phyloP scores from a whole-genome alignment of 2,329 filamentous ascomycete species.

The Colletotrichum navitas region DNA sequence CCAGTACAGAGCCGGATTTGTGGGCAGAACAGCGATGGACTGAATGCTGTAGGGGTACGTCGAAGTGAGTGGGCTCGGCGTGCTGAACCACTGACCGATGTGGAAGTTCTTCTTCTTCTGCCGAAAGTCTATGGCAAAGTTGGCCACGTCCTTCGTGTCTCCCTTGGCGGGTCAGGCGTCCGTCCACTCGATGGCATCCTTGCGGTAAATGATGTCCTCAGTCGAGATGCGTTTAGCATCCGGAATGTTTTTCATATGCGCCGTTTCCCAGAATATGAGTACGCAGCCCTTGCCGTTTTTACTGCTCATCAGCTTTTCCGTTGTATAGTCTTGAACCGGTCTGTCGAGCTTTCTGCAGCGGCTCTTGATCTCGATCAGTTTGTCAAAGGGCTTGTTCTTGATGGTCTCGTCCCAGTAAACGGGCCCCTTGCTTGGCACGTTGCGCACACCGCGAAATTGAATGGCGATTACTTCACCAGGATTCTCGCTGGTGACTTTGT shows the following conservation, averaged over 20 bases:
- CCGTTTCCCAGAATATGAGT: slow-evolving; percentile 48
- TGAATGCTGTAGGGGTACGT: slow-evolving; percentile 46
- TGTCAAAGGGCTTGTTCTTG: slow-evolving; percentile 57
- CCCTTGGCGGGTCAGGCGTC: slow-evolving; percentile 51
- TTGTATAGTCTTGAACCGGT: slow-evolving; percentile 45
- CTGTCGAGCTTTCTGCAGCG: slow-evolving; percentile 50
- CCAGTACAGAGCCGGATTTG: slow-evolving; percentile 53
- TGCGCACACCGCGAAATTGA: slow-evolving; percentile 58
- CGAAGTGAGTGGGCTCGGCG: slow-evolving; percentile 46
- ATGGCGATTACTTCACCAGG: slow-evolving; percentile 61
- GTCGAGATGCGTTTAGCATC: slow-evolving; percentile 42
- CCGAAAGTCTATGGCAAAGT: slow-evolving; percentile 30
- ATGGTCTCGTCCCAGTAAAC: slow-evolving; percentile 54
- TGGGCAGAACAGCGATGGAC: slow-evolving; percentile 49
- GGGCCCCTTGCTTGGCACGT: slow-evolving; percentile 46
- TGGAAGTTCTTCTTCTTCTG: slow-evolving; percentile 44
- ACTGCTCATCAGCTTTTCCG: slow-evolving; percentile 48
- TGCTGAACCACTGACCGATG: slow-evolving; percentile 51
- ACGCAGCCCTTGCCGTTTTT: slow-evolving; percentile 52
- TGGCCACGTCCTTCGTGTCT: slow-evolving; percentile 46
- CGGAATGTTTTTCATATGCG: slow-evolving; percentile 44
- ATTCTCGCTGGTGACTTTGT: slow-evolving; percentile 58
- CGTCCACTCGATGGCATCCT: slow-evolving; percentile 43
- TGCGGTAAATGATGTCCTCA: slow-evolving; percentile 50
- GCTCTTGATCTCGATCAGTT: slow-evolving; percentile 57